These are phyloP conservation scores for Colletotrichum orbiculare DNA, from an alignment of 2,329 filamentous ascomycete genomes.

Conservation along the genomic window DNA sequence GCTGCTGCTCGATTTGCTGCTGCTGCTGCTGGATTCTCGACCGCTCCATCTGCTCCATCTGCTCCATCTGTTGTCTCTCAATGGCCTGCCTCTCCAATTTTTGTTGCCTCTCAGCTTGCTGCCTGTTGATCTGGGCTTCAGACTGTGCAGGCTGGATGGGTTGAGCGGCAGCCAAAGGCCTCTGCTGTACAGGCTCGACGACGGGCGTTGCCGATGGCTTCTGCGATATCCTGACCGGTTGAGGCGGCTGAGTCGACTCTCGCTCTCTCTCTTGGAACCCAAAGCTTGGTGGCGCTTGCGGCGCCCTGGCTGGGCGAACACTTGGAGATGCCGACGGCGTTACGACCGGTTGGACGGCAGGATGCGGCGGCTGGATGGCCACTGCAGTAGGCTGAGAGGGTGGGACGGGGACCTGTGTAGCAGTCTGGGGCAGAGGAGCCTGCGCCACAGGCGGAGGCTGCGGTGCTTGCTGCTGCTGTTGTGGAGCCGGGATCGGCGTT, in stretches of 20 bases:
- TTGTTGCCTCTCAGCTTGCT: slow-evolving; percentile 41
- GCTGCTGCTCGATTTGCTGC: slow-evolving; percentile 40
- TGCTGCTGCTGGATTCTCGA: slow-evolving; percentile 41
- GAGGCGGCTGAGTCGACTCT: slow-evolving; percentile 47
- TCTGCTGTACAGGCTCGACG: slow-evolving; percentile 48
- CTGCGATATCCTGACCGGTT: slow-evolving; percentile 53
- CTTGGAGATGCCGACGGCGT: slow-evolving; percentile 60
- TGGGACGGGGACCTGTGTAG: slow-evolving; percentile 33
- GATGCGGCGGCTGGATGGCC: slow-evolving; percentile 47
- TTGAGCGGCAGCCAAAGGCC: slow-evolving; percentile 48
- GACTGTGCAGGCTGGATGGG: slow-evolving; percentile 47
- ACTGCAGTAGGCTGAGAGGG: slow-evolving; percentile 41
- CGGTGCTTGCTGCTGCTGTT: slow-evolving; percentile 38
- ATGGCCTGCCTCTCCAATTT: slow-evolving; percentile 45
- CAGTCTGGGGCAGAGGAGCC: slow-evolving; percentile 23
- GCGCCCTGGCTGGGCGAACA: slow-evolving; percentile 56
- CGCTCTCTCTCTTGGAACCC: slow-evolving; percentile 58
- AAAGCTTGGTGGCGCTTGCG: slow-evolving; percentile 49
- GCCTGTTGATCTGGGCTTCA: slow-evolving; percentile 41
- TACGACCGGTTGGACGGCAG: slow-evolving; percentile 48
- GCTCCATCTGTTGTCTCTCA: slow-evolving; percentile 34
- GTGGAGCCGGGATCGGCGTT: slow-evolving; percentile 43
- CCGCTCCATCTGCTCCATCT: slow-evolving; percentile 39
- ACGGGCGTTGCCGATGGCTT: slow-evolving; percentile 49
- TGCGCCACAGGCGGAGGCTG: slow-evolving; percentile 36